These are phyloP conservation scores for Oryza brachyantha DNA, from an alignment of 176 grass and related monocot species.

Conservation along the genomic window DNA sequence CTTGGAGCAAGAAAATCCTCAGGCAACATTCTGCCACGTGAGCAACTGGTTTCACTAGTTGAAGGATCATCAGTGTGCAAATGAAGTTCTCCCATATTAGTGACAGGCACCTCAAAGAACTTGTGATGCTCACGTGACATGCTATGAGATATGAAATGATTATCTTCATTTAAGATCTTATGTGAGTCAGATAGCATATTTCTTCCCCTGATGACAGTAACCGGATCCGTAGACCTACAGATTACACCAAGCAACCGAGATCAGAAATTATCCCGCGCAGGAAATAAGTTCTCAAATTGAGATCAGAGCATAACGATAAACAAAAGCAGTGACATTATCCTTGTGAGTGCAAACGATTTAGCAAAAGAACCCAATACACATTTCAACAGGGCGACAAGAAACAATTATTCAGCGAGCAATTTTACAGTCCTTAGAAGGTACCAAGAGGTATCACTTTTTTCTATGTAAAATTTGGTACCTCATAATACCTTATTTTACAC, in stretches of 20 bases:
- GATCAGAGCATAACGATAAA: background rate
- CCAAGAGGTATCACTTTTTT: no score
- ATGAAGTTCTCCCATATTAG: constrained; percentile 46
- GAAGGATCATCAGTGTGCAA: constrained; percentile 42
- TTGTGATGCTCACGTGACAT: constrained; percentile 47
- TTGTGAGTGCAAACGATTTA: constrained; percentile 12
- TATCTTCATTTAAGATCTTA: constrained; percentile 46
- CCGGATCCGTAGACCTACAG: background rate
- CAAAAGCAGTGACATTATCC: background rate
- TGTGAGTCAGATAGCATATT: constrained; percentile 25
- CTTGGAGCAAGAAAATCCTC: constrained; percentile 59
- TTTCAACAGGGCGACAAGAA: background rate
- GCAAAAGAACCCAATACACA: background rate
- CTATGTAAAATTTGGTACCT: no score
- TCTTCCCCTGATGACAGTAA: constrained; percentile 46
- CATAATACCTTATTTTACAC: no score
- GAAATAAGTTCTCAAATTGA: background rate
- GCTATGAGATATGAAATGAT: constrained; percentile 42
- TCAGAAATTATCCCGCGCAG: background rate
- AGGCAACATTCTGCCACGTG: constrained; percentile 41
- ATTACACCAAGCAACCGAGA: no score
- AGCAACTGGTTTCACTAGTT: constrained; percentile 39
- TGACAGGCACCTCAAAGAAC: constrained; percentile 38
- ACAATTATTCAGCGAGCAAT: background rate
- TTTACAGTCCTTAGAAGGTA: constrained; percentile 11